Base-by-base conservation (phyloP, 306 rosid species). In the Quercus ilex region DNA sequence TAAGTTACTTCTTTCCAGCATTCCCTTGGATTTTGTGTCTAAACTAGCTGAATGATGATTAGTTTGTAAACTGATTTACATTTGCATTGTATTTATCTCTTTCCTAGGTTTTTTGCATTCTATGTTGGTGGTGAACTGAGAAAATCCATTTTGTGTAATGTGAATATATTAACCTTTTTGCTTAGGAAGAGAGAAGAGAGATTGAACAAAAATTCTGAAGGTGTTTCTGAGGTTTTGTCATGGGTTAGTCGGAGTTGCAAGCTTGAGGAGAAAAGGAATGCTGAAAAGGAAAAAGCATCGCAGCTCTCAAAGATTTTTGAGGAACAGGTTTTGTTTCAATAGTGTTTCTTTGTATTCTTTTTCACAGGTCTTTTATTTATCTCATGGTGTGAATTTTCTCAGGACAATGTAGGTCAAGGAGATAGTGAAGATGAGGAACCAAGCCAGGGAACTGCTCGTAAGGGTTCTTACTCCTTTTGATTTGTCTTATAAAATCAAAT, bases 161-260 rank as follows among this genome's bases (percentile, higher is more conserved):
- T 77, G 70, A 67, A 52, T 71, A 62, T 57, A 18, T 35, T 77
- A 18, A 56, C 6, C 35, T 63, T 76, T 83, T 76, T 74, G 55
- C 41, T 55, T 80, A 95, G 99, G 89, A 90, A 91, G 84, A 92
- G 89, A 78, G 97, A 95, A 86, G 84, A 86, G 79, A 87, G 99
- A 82, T 56, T 87, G 75, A 92, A 86, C 85, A 95, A 83, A 65
- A 94, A 91, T 76, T 69, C 89, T 58, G 92, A 87, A 80, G 88
- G 87, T 64, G 85, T 74, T 83, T 84, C 95, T 26, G 98, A 91
- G 85, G 84, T 91, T 77, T 88, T 83, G 73, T 20, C 97, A 55
- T 95, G 99, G 99, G 94, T 95, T 81, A 83, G 51, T 81, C 87
- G 71, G 84, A 92, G 95, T 78, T 93, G 94, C 72, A 95, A 95